Conservation (phyloP, 306 rosid species). For the Cajanus cajan region DNA sequence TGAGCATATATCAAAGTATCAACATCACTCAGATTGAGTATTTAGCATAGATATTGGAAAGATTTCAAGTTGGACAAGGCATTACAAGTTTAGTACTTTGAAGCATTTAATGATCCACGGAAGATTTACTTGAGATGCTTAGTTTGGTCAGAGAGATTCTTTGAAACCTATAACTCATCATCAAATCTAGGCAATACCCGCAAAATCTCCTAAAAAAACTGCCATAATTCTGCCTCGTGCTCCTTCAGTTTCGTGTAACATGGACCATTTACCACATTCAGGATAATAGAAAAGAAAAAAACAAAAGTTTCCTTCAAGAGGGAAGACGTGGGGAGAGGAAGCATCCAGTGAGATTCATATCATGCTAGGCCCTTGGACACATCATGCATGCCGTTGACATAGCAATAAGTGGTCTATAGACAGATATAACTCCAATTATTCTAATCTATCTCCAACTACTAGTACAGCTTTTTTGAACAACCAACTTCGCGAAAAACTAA, state of each 20-base stretch:
- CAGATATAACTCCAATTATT: slow-evolving; percentile 50
- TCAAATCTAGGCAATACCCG: slow-evolving; percentile 58
- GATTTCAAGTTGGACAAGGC: slow-evolving; percentile 55
- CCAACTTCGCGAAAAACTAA: slow-evolving; percentile 47
- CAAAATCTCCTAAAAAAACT: slow-evolving; percentile 66
- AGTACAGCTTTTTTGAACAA: slow-evolving; percentile 55
- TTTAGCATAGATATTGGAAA: slow-evolving; percentile 66
- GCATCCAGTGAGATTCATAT: slow-evolving; percentile 62
- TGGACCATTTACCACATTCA: slow-evolving; percentile 28
- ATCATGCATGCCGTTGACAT: slow-evolving; percentile 62
- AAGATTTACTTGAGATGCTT: slow-evolving; percentile 48
- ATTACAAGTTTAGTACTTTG: slow-evolving; percentile 32
- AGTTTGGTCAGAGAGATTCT: slow-evolving; percentile 50
- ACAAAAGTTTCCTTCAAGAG: not conserved
- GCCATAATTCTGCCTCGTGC: slow-evolving; percentile 67
- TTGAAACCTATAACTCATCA: slow-evolving; percentile 38
- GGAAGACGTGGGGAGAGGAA: slow-evolving; percentile 60
- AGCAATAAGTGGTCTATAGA: slow-evolving; percentile 47
- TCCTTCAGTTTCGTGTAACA: slow-evolving; percentile 29
- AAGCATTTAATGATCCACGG: slow-evolving; percentile 50
- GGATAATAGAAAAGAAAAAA: slow-evolving; percentile 4
- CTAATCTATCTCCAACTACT: slow-evolving; percentile 75
- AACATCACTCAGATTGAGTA: slow-evolving; percentile 41
- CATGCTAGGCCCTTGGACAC: slow-evolving; percentile 45
- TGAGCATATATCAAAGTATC: too few species aligned